These are phyloP conservation scores for Trypanosoma lewisi DNA, from an alignment of 208 protist species.

Conservation along the genomic window DNA sequence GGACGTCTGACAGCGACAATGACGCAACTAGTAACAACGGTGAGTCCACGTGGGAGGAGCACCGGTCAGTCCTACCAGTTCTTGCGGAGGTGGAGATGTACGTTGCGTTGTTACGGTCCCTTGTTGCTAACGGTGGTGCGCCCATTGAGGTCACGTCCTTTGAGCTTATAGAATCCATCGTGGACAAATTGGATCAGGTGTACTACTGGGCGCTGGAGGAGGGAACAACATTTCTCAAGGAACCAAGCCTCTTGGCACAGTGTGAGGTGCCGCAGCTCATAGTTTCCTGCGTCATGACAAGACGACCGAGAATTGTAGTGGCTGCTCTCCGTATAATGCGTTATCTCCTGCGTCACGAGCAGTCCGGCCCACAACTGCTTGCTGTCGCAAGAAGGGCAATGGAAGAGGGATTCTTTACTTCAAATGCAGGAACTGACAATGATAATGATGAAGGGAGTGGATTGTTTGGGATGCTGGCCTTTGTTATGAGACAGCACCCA, in stretches of 20 bases:
- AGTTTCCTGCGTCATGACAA: conserved; percentile 35
- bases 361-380: conserved; percentile 47
- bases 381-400: conserved; percentile 19
- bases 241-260: conserved; percentile 60
- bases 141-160: conserved; percentile 32
- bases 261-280: conserved; percentile 53
- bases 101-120: conserved; percentile 9
- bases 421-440: not conserved
- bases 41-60: conserved; percentile 6
- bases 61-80: not conserved
- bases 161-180: conserved; percentile 28
- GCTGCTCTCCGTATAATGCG: conserved; percentile 41
- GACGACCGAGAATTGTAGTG: conserved; percentile 44
- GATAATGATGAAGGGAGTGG: too few species aligned
- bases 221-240: conserved; percentile 33
- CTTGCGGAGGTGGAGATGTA: conserved; percentile 20
- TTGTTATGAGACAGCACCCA: conserved; percentile 8
- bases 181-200: conserved; percentile 61
- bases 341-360: conserved; percentile 47
- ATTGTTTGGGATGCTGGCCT: conserved; percentile 19
- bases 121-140: conserved; percentile 17
- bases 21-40: too few species aligned
- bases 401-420: not conserved
- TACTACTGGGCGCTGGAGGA: conserved; percentile 77
- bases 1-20: conserved; percentile 35